These are phyloP conservation scores for Leptographium lundbergii DNA, from an alignment of 2,329 filamentous ascomycete species.

Conservation along the genomic window DNA sequence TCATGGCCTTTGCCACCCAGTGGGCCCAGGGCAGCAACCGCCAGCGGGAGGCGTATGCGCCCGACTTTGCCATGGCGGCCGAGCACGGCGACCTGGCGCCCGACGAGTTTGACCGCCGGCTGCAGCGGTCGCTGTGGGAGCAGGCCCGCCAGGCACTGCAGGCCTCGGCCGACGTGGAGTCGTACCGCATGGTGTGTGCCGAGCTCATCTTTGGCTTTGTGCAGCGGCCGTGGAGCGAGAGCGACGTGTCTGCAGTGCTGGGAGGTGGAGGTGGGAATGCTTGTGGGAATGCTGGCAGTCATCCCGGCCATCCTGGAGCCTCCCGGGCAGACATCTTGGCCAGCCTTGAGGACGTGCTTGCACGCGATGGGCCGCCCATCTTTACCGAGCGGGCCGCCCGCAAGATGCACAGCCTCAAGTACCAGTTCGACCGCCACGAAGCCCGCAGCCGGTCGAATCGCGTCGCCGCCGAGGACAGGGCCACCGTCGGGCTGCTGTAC, in stretches of 20 bases:
- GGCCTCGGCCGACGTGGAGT: constrained; percentile 22
- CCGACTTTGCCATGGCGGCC: constrained; percentile 2
- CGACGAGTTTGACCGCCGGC: constrained; percentile 24
- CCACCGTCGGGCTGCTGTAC: constrained; percentile 40
- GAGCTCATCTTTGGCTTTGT: constrained; percentile 26
- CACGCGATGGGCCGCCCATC: constrained; percentile 19
- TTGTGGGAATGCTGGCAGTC: too few relatives aligned
- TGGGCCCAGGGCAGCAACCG: constrained; percentile 30
- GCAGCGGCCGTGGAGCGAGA: constrained; percentile 19
- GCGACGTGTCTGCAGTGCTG: neutral
- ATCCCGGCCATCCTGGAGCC: neutral
- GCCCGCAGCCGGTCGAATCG: neutral
- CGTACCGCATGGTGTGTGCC: constrained; percentile 24
- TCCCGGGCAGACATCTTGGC: constrained; percentile 2
- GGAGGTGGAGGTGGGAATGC: neutral
- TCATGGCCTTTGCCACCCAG: constrained; percentile 40
- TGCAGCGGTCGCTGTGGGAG: constrained; percentile 25
- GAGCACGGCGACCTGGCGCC: constrained; percentile 8
- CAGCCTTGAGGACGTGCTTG: constrained; percentile 10
- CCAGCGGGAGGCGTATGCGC: constrained; percentile 11
- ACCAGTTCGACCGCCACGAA: constrained; percentile 17
- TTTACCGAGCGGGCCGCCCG: constrained; percentile 25
- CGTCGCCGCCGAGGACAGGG: constrained; percentile 14
- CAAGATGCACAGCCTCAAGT: constrained; percentile 26
- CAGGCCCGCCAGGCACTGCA: constrained; percentile 24